Evolutionary conservation across 345 rosid genomes (phyloP), one percentile per base, ranked within the genome.

Genomic region (Murraya paniculata): DNA sequence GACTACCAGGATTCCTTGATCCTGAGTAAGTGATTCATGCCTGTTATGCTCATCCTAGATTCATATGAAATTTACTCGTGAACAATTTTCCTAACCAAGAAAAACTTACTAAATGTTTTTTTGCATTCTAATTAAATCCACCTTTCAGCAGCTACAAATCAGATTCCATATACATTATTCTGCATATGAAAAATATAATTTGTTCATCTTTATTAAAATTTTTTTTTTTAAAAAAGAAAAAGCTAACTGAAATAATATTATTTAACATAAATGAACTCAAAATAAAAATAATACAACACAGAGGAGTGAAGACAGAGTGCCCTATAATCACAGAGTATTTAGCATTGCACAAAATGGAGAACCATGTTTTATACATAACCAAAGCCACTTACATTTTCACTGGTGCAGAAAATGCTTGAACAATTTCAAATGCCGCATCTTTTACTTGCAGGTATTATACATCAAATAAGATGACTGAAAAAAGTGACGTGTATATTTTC

Each of bases 401-500:
- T n/a, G 16, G 7, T n/a, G 56, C 7, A 39, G 5, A 65, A 6
- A 38, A 21, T n/a, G 1, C 18, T 38, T 41, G 41, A 39, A 27
- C 24, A 48, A 18, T 45, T 14, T 70, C 59, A 16, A 70, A 70
- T 70, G 24, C 11, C 0, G 1, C 28, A 16, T 5, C 30, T 48
- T 41, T 24, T 11, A 4, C 31, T 73, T 27, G 55, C 78, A 85
- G 90, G 69, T 77, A 81, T 62, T 82, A 71, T 28, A 68, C 18
- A 70, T 81, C 88, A 24, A 83, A 79, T 7, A 73, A 69, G 73
- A 56, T 87, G 58, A 87, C 79, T 2, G 84, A 86, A 57, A 85
- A 84, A 77, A 86, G 84, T 59, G 91, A 89, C 21, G 81, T 87
- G 2, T 87, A 84, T 33, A 85, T 88, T 58, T 89, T 88, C 4